Base-by-base conservation (phyloP, 208 protist species). In the Naegleria lovaniensis region DNA sequence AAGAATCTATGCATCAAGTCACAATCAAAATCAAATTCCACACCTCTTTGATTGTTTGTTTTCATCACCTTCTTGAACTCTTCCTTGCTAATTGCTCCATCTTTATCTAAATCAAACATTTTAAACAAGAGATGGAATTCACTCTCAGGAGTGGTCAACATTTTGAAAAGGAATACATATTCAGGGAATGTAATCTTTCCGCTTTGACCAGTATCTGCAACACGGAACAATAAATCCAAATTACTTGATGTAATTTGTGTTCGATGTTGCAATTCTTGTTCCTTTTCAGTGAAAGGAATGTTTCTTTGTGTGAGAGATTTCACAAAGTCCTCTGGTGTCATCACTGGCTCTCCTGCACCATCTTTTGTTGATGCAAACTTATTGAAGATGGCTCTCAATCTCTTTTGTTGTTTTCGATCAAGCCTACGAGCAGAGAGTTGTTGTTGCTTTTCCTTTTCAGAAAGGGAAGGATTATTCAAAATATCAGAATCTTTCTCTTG, bases 61-160 rank as follows among this genome's bases (percentile, higher is more conserved):
- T 51, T 38, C 52, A 92, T 86, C n/a, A 83, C 90, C 38, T 90
- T 25, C 15, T 40, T 89, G 36, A 92, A 92, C 19, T 90, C 90
- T 25, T 92, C 83, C 36, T 40, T 79, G 13, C 9, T 51, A 33
- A 92, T 85, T 36, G 36, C 43, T 5, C 90, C 90, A 48, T 90
- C 38, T 4, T 83, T 67, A 19, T 92, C 9, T 33, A 51, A n/a
- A 85, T 92, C 90, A 85, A 92, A 92, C 90, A 92, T 90, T 40
- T 36, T 79, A 36, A 92, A 92, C 4, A 88, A 38, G 11, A 92
- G 38, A 13, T 92, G 39, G 36, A 90, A 89, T 22, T 90, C 83
- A 79, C 15, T 90, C 40, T 90, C 83, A 29, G 90, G 90, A 41
- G 58, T 92, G 0, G 90, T 89, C 6, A 92, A 55, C 6, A 92